Percentiles rank a stretch among this genome's conserved stretches.
phyloP scores from a whole-genome alignment of 495 filamentous ascomycete species.

The Hypoxylon trugodes region DNA sequence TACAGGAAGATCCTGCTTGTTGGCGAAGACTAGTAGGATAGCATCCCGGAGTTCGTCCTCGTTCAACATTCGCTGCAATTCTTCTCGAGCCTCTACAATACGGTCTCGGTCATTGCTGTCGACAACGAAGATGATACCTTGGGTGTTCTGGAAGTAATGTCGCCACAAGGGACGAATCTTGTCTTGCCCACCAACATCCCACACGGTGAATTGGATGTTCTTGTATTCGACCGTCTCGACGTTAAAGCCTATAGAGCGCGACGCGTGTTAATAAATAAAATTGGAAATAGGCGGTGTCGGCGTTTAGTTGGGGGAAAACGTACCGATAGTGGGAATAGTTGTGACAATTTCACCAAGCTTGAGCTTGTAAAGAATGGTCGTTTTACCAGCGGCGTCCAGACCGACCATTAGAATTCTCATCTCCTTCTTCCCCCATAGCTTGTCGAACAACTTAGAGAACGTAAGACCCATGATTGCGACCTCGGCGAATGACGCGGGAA shows the following conservation, averaged over 20 bases:
- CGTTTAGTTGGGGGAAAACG: slow-evolving; percentile 50
- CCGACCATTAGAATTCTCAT: slow-evolving; percentile 99
- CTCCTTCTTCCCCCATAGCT: slow-evolving; percentile 98
- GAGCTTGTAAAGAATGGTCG: slow-evolving; percentile 99
- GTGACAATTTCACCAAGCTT: slow-evolving; percentile 99
- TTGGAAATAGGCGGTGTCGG: slow-evolving; percentile 1
- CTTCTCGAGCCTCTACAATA: slow-evolving; percentile 98
- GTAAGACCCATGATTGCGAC: slow-evolving; percentile 89
- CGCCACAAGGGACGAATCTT: slow-evolving; percentile 99
- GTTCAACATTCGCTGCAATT: slow-evolving; percentile 99
- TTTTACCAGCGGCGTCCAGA: slow-evolving; percentile 99
- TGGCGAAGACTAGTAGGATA: slow-evolving; percentile 97
- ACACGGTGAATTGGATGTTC: slow-evolving; percentile 99
- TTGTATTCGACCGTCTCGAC: slow-evolving; percentile 99
- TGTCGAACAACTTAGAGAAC: slow-evolving; percentile 92
- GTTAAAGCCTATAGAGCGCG: slow-evolving; percentile 81
- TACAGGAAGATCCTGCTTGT: slow-evolving; percentile 99
- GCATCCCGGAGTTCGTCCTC: slow-evolving; percentile 99
- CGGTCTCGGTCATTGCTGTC: slow-evolving; percentile 99
- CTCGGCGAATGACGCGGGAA: slow-evolving; percentile 25
- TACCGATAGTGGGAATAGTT: slow-evolving; percentile 99
- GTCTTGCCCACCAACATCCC: slow-evolving; percentile 99
- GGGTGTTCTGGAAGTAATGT: slow-evolving; percentile 99
- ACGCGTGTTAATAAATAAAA: slow-evolving; percentile 43
- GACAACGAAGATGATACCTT: slow-evolving; percentile 99